These are phyloP conservation scores for Saposhnikovia divaricata DNA, from an alignment of 129 eudicot species.

Conservation along the genomic window DNA sequence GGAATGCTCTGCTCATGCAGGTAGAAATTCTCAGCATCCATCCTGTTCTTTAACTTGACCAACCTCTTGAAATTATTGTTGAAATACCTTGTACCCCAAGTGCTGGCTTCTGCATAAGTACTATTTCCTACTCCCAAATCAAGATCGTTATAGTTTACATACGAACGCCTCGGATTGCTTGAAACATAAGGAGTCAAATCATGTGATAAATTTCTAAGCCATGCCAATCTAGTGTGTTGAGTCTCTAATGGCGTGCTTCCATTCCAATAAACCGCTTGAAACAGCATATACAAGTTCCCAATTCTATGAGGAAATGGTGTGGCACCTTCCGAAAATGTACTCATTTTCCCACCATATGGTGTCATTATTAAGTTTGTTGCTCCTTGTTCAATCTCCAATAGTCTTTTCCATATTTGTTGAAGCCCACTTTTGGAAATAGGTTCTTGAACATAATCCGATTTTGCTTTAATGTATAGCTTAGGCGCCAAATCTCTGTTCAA, in stretches of 20 bases:
- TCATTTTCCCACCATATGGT: constrained; percentile 25
- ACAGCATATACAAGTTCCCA: constrained; percentile 18
- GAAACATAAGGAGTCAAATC: constrained; percentile 15
- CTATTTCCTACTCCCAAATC: constrained; percentile 2
- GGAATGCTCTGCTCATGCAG: constrained; percentile 19
- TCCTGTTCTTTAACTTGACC: constrained; percentile 5
- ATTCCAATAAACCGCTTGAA: constrained; percentile 14
- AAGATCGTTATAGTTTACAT: constrained; percentile 11
- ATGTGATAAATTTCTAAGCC: constrained; percentile 9
- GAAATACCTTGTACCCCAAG: constrained; percentile 17
- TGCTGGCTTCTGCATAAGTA: constrained; percentile 8
- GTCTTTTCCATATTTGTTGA: constrained; percentile 8
- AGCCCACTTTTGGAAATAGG: constrained; percentile 18
- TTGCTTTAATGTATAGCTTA: constrained; percentile 10
- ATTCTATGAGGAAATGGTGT: constrained; percentile 24
- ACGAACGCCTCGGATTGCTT: constrained; percentile 9
- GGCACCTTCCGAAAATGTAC: constrained; percentile 7
- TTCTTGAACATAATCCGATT: constrained; percentile 16
- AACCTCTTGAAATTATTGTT: constrained; percentile 17
- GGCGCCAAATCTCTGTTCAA: not conserved
- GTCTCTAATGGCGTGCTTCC: not conserved
- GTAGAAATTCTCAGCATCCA: constrained; percentile 10
- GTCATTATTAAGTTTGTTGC: constrained; percentile 2
- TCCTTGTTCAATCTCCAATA: constrained; percentile 1
- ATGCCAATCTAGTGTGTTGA: constrained; percentile 7